A percentile compares a stretch with the other conserved stretches of the same genome.
These are phyloP conservation scores for Oryza meyeriana DNA, from an alignment of 176 grass and related monocot species.

Conservation along the genomic window DNA sequence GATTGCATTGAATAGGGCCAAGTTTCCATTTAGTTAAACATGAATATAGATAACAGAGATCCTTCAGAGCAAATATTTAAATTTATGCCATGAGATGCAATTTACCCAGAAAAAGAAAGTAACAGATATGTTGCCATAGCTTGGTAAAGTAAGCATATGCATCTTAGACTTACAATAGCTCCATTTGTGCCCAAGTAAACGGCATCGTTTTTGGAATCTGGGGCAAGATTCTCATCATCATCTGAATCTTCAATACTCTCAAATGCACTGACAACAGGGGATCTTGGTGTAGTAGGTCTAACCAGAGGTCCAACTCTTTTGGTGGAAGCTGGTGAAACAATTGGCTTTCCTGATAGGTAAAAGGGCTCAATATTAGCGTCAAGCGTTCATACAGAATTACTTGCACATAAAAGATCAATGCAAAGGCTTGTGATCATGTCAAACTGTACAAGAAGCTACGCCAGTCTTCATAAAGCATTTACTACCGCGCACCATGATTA, in stretches of 20 bases:
- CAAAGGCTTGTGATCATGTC: not conserved
- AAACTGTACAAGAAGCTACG: not conserved
- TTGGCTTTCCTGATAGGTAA: slow-evolving; percentile 36
- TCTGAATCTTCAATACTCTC: slow-evolving; percentile 73
- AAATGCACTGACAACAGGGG: slow-evolving; percentile 52
- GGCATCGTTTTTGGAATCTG: slow-evolving; percentile 52
- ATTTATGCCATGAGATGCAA: not conserved
- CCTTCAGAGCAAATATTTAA: not conserved
- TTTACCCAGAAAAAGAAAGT: not conserved
- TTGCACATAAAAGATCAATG: not conserved
- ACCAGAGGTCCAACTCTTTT: slow-evolving; percentile 54
- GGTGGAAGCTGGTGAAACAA: slow-evolving; percentile 45
- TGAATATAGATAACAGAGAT: not conserved
- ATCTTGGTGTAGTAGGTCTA: slow-evolving; percentile 69
- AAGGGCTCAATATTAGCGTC: slow-evolving; percentile 21
- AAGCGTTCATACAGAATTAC: not conserved
- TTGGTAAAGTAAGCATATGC: slow-evolving; percentile 14
- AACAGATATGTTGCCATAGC: not conserved
- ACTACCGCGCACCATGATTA: not conserved
- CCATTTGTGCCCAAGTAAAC: slow-evolving; percentile 56
- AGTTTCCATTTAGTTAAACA: slow-evolving; percentile 18
- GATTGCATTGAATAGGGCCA: not conserved
- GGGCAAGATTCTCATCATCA: slow-evolving; percentile 50
- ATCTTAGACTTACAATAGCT: slow-evolving; percentile 55
- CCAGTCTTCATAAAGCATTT: not conserved